A percentile compares a stretch with the other conserved stretches of the same genome.
phyloP scores from a whole-genome alignment of 129 eudicot species.

The Lactuca sativa region DNA sequence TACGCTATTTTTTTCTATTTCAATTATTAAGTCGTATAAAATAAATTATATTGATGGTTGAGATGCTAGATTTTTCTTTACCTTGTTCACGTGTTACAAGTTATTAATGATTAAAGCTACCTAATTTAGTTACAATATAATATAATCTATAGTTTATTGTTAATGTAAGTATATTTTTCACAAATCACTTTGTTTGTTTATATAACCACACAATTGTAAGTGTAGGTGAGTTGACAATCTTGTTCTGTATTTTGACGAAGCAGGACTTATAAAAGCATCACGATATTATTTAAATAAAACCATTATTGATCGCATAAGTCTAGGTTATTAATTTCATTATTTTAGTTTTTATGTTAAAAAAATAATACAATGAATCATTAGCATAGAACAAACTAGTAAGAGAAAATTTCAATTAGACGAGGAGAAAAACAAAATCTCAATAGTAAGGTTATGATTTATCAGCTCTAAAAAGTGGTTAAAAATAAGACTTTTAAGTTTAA shows the following conservation, averaged over 20 bases:
- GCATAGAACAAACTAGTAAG: neutral
- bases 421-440: too few species aligned
- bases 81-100: neutral
- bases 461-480: too few species aligned
- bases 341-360: too few species aligned
- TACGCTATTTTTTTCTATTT: too few species aligned
- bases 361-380: too few species aligned
- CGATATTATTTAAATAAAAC: too few species aligned
- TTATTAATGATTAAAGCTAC: neutral
- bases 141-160: too few species aligned
- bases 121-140: neutral
- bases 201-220: neutral
- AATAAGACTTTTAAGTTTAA: too few species aligned
- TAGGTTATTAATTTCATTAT: too few species aligned
- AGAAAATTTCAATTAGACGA: neutral
- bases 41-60: too few species aligned
- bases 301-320: neutral
- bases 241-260: neutral
- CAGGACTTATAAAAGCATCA: neutral
- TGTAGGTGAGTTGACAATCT: neutral
- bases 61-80: neutral
- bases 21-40: too few species aligned
- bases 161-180: neutral
- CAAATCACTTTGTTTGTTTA: neutral
- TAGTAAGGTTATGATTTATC: too few species aligned